Evolutionary conservation across 2,329 filamentous ascomycete genomes (phyloP), one percentile per base, ranked within the genome.

Genomic region (Fusarium mundagurra): DNA sequence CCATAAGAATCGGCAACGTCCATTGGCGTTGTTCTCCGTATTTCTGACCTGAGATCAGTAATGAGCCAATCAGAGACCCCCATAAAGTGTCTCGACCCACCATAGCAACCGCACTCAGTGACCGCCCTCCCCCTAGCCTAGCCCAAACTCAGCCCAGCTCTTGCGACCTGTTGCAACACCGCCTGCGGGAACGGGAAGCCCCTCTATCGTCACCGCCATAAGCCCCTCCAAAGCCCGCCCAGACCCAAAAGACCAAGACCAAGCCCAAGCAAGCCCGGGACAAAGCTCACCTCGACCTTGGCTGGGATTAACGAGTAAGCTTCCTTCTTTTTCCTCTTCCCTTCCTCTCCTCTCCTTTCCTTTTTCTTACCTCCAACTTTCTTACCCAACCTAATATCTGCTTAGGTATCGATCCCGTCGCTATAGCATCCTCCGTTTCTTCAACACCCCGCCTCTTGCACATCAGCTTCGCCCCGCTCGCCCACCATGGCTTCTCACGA

Each of bases 401-500:
- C 59, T 61, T 51, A 69, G 58, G 51, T 69, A 73, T 67, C 47
- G 41, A 57, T 48, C 33, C 27, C 38, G n/a, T 47, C 27, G 45
- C 51, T 67, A 57, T 60, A 63, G 50, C 61, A 64, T 50, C 58
- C 55, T 60, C 53, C 43, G 60, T 65, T 70, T 73, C 58, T 68
- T 70, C 67, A 57, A 66, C 69, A 50, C 72, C 54, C 74, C 72
- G 68, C 72, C 62, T 67, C 69, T 63, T 58, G 58, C 44, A 55
- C 45, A 62, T 62, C 71, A 64, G 55, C 61, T 54, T 64, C 68
- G 54, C 66, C 62, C 53, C 71, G 72, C 62, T 68, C 55, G 62
- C 58, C 77, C 83, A 88, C 79, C 79, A 94, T 94, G 92, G 88
- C 91, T 77, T 89, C 91, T 79, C 86, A 90, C 81, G 87, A 92